Evolutionary conservation across 129 eudicot species (phyloP).

Genomic region (Artemisia argyi): DNA sequence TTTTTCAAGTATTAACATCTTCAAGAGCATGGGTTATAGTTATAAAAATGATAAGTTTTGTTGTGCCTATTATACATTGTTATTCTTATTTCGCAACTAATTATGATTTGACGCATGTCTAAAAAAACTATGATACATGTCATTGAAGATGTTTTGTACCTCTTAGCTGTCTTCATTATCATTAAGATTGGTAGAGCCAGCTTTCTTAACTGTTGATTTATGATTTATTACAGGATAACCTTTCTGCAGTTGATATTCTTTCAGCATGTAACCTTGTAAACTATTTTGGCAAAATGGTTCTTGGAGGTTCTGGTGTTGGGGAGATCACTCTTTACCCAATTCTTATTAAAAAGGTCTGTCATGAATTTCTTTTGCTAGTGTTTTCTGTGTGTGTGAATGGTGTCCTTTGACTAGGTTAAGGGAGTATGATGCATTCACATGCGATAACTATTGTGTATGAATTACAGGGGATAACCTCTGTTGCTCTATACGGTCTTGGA

Average conservation of each 20-base stretch:
- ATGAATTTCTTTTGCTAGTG: conserved; percentile 14
- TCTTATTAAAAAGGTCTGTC: conserved; percentile 79
- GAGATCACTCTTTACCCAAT: conserved; percentile 91
- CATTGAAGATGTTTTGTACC: no score
- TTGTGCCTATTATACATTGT: neutral
- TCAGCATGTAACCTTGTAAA: conserved; percentile 99
- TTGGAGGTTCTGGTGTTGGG: conserved; percentile 98
- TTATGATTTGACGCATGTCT: no score
- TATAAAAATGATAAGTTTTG: neutral
- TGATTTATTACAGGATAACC: conserved; percentile 80
- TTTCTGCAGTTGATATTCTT: conserved; percentile 97
- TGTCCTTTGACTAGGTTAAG: neutral
- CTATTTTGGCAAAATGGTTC: conserved; percentile 96
- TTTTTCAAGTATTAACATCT: neutral
- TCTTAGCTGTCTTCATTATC: no score
- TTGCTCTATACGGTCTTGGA: conserved; percentile 96
- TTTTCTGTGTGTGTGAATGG: no score
- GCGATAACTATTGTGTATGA: neutral
- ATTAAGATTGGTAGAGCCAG: neutral
- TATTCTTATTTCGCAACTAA: no score
- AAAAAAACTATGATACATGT: no score
- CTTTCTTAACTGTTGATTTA: conserved; percentile 22
- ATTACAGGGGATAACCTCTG: conserved; percentile 82
- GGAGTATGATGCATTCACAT: conserved; percentile 1
- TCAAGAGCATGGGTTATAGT: neutral